Evolutionary conservation across 208 protist genomes (phyloP).

Genomic region (Leishmania turanica): DNA sequence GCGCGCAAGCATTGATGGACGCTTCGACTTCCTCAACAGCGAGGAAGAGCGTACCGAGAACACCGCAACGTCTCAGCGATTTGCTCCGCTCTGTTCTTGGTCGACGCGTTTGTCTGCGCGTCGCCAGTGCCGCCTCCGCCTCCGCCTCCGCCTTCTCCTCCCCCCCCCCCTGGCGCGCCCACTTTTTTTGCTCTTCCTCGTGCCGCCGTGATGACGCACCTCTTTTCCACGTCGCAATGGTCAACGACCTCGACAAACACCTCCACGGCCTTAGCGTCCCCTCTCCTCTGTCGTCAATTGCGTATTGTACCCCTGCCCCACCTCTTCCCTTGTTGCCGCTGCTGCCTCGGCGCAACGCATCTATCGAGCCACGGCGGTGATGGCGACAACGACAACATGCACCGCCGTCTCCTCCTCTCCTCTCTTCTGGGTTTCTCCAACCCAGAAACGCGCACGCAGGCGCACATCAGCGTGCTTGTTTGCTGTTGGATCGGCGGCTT

Average conservation of each 20-base stretch:
- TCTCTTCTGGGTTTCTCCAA: not conserved
- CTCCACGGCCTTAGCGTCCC: not conserved
- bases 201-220: not conserved
- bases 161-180: not conserved
- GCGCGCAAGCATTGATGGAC: not conserved
- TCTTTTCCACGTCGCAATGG: conserved; percentile 2
- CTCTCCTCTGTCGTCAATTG: not conserved
- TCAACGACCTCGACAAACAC: not conserved
- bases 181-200: not conserved
- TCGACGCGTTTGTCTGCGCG: not conserved
- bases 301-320: not conserved
- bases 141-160: not conserved
- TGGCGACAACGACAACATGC: not conserved
- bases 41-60: not conserved
- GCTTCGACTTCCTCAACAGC: not conserved
- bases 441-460: not conserved
- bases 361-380: not conserved
- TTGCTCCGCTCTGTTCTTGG: not conserved
- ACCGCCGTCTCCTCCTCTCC: not conserved
- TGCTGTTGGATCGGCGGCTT: not conserved
- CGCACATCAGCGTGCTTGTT: not conserved
- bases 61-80: not conserved
- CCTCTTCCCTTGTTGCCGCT: conserved; percentile 2
- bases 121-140: not conserved
- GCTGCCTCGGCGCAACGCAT: not conserved